These are phyloP conservation scores for Diaporthe aspalathi DNA, from an alignment of 2,329 filamentous ascomycete species.

Conservation along the genomic window DNA sequence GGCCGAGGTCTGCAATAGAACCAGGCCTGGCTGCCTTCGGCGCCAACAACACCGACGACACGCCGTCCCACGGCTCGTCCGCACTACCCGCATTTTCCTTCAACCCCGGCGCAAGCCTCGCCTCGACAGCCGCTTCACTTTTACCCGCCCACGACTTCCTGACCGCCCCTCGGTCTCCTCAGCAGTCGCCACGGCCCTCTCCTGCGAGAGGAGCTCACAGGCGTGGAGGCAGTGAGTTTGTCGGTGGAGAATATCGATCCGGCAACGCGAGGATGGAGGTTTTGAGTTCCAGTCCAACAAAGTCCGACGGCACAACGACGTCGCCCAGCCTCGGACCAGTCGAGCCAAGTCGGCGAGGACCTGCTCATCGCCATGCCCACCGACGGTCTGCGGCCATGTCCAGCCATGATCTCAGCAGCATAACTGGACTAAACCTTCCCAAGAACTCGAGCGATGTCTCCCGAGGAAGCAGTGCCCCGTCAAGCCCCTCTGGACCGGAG, in stretches of 20 bases:
- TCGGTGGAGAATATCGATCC: conserved; percentile 76
- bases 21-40: conserved; percentile 47
- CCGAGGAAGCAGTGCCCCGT: conserved; percentile 71
- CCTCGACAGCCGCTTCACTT: conserved; percentile 33
- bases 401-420: conserved; percentile 74
- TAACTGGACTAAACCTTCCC: conserved; percentile 37
- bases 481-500: conserved; percentile 66
- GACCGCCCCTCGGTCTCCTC: conserved; percentile 65
- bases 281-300: conserved; percentile 78
- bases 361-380: conserved; percentile 75
- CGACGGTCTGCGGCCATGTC: conserved; percentile 86
- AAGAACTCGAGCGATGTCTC: conserved; percentile 46
- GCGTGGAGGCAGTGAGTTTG: conserved; percentile 87
- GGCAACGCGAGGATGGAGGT: conserved; percentile 66
- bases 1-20: conserved; percentile 66
- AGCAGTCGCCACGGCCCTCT: conserved; percentile 57
- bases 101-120: conserved; percentile 46
- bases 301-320: conserved; percentile 67
- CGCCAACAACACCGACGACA: conserved; percentile 47
- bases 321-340: conserved; percentile 66
- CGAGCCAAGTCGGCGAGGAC: conserved; percentile 59
- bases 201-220: conserved; percentile 75
- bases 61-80: conserved; percentile 49
- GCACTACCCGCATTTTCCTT: conserved; percentile 63
- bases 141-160: conserved; percentile 55